Percentiles rank a stretch among this genome's conserved stretches.
phyloP scores from a whole-genome alignment of 257 asterid species.

The Solanum tarapatanum region DNA sequence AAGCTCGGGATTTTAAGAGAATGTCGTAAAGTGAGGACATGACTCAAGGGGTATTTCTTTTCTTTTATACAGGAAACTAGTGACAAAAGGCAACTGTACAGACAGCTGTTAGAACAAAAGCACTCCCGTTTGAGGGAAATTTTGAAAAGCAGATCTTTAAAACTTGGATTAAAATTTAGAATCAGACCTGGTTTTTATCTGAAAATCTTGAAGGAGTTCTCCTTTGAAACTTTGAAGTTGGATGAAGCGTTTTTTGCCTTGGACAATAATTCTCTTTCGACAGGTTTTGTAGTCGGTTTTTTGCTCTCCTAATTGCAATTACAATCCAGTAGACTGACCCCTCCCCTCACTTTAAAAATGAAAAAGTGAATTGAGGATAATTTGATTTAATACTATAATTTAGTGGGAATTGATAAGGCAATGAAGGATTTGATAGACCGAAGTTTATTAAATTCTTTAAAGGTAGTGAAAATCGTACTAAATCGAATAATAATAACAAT shows the following conservation, averaged over 20 bases:
- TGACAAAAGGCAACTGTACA: neutral
- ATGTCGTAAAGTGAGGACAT: constrained; percentile 3
- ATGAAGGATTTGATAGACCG: neutral
- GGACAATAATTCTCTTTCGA: neutral
- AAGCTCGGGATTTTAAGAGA: constrained; percentile 15
- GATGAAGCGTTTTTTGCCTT: neutral
- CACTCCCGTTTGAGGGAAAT: neutral
- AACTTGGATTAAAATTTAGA: neutral
- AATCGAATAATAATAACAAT: neutral
- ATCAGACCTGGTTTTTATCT: neutral
- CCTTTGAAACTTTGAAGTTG: neutral
- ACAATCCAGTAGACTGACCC: neutral
- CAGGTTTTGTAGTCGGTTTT: neutral
- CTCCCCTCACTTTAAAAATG: neutral
- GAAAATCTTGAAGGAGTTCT: neutral
- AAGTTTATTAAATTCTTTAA: neutral
- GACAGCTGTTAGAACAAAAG: neutral
- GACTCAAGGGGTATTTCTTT: neutral
- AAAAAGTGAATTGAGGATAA: neutral
- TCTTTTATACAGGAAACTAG: neutral
- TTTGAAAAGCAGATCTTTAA: neutral
- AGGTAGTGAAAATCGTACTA: neutral
- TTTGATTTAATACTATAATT: neutral
- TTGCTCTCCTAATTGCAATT: neutral
- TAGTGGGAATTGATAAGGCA: neutral